Evolutionary conservation across 2,329 filamentous ascomycete species (phyloP), one percentile per base, ranked within the genome.

Genomic region (Cryphonectria nitschkei): DNA sequence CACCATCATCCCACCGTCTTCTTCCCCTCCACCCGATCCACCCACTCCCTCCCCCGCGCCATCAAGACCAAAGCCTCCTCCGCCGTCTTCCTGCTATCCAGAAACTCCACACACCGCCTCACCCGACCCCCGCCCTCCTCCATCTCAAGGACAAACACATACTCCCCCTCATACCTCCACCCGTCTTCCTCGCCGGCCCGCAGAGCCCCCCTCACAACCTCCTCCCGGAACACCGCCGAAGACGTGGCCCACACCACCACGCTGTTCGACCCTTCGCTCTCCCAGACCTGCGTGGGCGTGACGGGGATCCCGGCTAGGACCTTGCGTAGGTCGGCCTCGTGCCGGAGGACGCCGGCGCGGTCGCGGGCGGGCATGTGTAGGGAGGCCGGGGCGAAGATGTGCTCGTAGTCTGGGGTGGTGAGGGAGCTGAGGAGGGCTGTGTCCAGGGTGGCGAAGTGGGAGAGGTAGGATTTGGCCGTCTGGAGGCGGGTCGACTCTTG

Each of bases 231-330:
- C 5, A 9, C 5, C 29, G 70, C 37, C 16, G 41, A 34, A 26
- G 41, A 37, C 8, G 68, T 72, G 3, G 72, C 70, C 72, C 72
- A 73, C 14, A 70, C 68, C 9, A 67, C 65, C 32, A 72, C 72
- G 34, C 69, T 65, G 29, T 67, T 73, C n/a, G 43, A 60, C 41
- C 41, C 26, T 68, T 72, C 72, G 62, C 70, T 72, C 67, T 72
- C 70, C 29, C 70, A 22, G 19, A 65, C 56, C 63, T 67, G 65
- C 50, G 34, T 67, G 13, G 16, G 37, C 26, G 9, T 11, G 22
- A 70, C 68, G 19, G 68, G 70, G 64, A 65, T 65, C 26, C 70
- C 64, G 8, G 43, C 50, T 50, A 70, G 50, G 65, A 72, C 26
- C 8, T 34, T 52, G 32, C 61, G 50, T 34, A 70, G 65, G 58